Conservation (phyloP, 2,329 filamentous ascomycete species). For the Verticillium klebahnii region DNA sequence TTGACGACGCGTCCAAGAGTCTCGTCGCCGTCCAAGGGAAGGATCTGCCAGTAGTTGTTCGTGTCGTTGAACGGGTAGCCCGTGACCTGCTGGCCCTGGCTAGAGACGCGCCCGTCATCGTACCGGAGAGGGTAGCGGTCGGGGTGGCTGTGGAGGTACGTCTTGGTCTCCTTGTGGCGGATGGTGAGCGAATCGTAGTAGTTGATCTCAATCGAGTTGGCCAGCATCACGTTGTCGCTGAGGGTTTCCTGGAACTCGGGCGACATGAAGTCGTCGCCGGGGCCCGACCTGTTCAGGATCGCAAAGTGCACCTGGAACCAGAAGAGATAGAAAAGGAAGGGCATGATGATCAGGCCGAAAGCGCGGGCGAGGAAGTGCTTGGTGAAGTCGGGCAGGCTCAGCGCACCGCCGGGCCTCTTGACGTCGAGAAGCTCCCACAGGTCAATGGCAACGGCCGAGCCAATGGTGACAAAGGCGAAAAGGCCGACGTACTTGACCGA, state of each 20-base stretch:
- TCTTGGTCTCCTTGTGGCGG: slow-evolving; percentile 95
- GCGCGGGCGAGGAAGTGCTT: slow-evolving; percentile 88
- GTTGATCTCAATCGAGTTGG: slow-evolving; percentile 78
- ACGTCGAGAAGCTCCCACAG: slow-evolving; percentile 92
- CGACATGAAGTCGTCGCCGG: slow-evolving; percentile 98
- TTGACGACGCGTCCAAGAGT: slow-evolving; percentile 61
- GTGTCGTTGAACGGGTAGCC: slow-evolving; percentile 98
- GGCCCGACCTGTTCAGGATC: slow-evolving; percentile 81
- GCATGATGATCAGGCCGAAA: slow-evolving; percentile 82
- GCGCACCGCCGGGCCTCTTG: slow-evolving; percentile 75
- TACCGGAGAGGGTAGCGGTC: slow-evolving; percentile 91
- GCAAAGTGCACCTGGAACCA: slow-evolving; percentile 99
- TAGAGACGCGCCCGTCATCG: slow-evolving; percentile 94
- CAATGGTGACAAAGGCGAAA: slow-evolving; percentile 96
- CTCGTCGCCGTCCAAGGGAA: slow-evolving; percentile 62
- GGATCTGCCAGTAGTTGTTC: slow-evolving; percentile 96
- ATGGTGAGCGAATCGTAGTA: slow-evolving; percentile 88
- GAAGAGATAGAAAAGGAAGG: slow-evolving; percentile 97
- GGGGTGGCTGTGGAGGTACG: slow-evolving; percentile 89
- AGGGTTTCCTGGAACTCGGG: slow-evolving; percentile 97
- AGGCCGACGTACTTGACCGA: slow-evolving; percentile 97
- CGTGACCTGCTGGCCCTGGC: slow-evolving; percentile 96
- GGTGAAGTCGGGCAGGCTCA: slow-evolving; percentile 72
- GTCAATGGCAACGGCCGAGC: slow-evolving; percentile 88
- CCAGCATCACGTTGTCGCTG: slow-evolving; percentile 88